Evolutionary conservation across 495 filamentous ascomycete species (phyloP).

Genomic region (Daldinia caldariorum): DNA sequence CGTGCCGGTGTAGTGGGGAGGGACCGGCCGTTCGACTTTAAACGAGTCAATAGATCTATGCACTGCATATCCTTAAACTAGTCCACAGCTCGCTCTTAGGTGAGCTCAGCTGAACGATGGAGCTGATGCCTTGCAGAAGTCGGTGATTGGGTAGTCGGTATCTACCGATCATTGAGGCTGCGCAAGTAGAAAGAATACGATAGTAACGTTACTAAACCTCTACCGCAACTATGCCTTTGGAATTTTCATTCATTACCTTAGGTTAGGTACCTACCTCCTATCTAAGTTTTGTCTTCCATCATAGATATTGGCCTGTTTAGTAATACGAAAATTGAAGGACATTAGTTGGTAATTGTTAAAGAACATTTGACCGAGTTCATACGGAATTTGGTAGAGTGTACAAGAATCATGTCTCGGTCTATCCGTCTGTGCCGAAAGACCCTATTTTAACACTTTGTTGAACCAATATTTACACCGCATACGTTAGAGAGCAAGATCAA

Average conservation of each 20-base stretch:
- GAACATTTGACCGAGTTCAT: slow-evolving; percentile 3
- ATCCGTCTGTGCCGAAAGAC: background rate
- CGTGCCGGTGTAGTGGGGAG: slow-evolving; percentile 35
- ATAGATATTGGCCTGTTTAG: no score
- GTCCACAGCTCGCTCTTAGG: background rate
- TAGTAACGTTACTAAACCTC: slow-evolving; percentile 35
- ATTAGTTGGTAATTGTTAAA: background rate
- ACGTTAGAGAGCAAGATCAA: background rate
- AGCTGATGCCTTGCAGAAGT: background rate
- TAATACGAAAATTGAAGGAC: background rate
- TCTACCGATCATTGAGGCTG: slow-evolving; percentile 18
- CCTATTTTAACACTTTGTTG: background rate
- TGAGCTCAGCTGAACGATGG: background rate
- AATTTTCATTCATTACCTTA: background rate
- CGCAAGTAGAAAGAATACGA: slow-evolving; percentile 19
- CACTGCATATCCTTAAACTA: background rate
- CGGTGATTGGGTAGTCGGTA: slow-evolving; percentile 13
- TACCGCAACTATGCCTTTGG: background rate
- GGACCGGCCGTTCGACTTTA: slow-evolving; percentile 9
- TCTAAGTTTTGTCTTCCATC: background rate
- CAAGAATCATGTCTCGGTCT: slow-evolving; percentile 20
- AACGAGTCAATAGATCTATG: background rate
- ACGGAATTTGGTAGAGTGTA: background rate
- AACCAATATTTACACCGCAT: background rate
- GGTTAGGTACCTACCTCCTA: no score